A percentile compares a stretch with the other conserved stretches of the same genome.
phyloP scores from a whole-genome alignment of 768 basidiomycete species.

The Paxillus involutus region DNA sequence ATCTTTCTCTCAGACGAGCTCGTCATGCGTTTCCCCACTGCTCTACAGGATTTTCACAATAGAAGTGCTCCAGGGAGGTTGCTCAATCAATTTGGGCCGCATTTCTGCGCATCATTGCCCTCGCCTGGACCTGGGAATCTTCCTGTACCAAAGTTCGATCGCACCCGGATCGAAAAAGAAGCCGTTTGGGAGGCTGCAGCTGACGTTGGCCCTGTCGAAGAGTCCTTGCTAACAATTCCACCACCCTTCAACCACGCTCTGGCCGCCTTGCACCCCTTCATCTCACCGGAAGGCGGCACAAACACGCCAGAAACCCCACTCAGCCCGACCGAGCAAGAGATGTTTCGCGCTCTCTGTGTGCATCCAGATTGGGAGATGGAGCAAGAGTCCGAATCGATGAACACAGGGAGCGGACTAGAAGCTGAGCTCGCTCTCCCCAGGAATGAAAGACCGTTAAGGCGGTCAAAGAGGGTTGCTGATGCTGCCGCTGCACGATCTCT shows the following conservation, averaged over 20 bases:
- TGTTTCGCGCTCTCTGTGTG: slow-evolving; percentile 64
- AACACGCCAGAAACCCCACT: slow-evolving; percentile 43
- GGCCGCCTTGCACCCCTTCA: slow-evolving; percentile 25
- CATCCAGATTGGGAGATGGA: slow-evolving; percentile 54
- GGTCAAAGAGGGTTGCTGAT: slow-evolving; percentile 70
- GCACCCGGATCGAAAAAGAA: slow-evolving; percentile 6
- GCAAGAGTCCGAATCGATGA: slow-evolving; percentile 24
- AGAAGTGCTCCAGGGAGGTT: slow-evolving; percentile 45
- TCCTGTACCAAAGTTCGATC: slow-evolving; percentile 4
- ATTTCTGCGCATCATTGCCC: slow-evolving; percentile 48
- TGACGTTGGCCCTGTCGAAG: slow-evolving; percentile 22
- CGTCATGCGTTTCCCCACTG: slow-evolving; percentile 60
- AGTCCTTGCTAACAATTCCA: slow-evolving; percentile 21
- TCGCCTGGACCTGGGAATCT: background rate
- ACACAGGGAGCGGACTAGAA: slow-evolving; percentile 12
- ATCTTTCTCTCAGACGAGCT: slow-evolving; percentile 64
- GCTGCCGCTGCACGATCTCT: slow-evolving; percentile 51
- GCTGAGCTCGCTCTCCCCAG: background rate
- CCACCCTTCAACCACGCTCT: slow-evolving; percentile 30
- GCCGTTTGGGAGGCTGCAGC: slow-evolving; percentile 18
- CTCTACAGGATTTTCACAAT: slow-evolving; percentile 57
- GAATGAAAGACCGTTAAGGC: slow-evolving; percentile 22
- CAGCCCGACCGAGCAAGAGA: slow-evolving; percentile 68
- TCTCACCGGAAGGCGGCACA: slow-evolving; percentile 10
- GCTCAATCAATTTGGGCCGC: slow-evolving; percentile 64